Conservation (phyloP, 164 flowering plant species). For the Tinospora cordifolia region DNA sequence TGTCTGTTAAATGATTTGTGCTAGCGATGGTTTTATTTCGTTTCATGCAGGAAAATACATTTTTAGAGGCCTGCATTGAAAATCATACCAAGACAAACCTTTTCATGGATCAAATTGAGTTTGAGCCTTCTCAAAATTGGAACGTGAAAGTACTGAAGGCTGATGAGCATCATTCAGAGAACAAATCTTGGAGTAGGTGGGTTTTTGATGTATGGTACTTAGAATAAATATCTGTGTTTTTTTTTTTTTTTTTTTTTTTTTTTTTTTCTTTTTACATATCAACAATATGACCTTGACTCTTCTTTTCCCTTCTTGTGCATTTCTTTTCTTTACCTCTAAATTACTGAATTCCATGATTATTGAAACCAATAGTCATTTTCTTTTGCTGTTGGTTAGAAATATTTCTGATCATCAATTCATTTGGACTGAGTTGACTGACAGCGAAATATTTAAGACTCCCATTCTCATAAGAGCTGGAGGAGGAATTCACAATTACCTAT, state of each 20-base stretch:
- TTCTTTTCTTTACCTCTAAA: not conserved
- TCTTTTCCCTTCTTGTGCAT: not conserved
- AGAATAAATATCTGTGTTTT: conserved; percentile 2
- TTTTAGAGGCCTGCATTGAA: conserved; percentile 91
- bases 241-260: not conserved
- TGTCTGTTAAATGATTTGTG: not conserved
- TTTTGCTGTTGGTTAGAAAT: not conserved
- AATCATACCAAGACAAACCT: conserved; percentile 91
- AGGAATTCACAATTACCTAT: conserved; percentile 80
- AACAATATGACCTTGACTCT: not conserved
- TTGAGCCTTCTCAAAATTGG: conserved; percentile 85
- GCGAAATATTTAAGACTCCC: conserved; percentile 70
- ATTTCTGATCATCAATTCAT: conserved; percentile 8
- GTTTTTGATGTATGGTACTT: conserved; percentile 11
- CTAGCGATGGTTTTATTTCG: not conserved
- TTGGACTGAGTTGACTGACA: conserved; percentile 23
- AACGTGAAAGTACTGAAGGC: conserved; percentile 51
- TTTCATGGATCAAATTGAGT: conserved; percentile 97
- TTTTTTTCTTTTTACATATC: not conserved
- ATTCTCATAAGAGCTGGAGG: conserved; percentile 81
- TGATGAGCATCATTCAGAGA: conserved; percentile 40
- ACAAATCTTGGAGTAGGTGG: conserved; percentile 36
- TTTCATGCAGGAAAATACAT: conserved; percentile 65
- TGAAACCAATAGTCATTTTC: conserved; percentile 4
- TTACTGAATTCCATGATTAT: conserved; percentile 2